Base-by-base conservation (phyloP, 75 land plant species). In the Selaginella tamariscina region DNA sequence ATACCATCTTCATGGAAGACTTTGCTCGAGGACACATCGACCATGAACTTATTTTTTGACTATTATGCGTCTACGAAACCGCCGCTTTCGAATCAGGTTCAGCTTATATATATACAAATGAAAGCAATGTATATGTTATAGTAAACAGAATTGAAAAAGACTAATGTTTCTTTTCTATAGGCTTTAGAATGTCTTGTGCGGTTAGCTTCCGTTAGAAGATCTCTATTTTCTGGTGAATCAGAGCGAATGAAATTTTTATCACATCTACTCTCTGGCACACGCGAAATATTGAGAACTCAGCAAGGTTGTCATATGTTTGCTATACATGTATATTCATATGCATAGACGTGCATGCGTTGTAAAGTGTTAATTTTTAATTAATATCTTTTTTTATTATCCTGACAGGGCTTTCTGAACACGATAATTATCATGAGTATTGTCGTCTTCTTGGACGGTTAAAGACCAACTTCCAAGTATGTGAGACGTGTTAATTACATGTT, bases 341-440 rank as follows among this genome's bases (percentile, higher is more conserved):
- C n/a, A 1, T 28, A 60, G 26, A 65, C 69, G 11, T 13, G 23
- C 2, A 22, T 28, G 68, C 24, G 20, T 66, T 69, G 9, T 66
- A 24, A 33, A n/a, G 68, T n/a, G 24, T 67, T 65, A 22, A 13
- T 1, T 30, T 20, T 9, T 65, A 27, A 56, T 55, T 69, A 22
- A 28, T 21, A 66, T 65, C 29, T 28, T 32, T 32, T 56, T 24
- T 22, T n/a, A 24, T 56, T 33, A 22, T n/a, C 56, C 24, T 68
- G 2, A 39, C 76, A 89, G 94, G 94, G 44, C 87, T 92, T 75
- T 83, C 78, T 68, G 93, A 92, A 60, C 97, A 92, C 77, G 94
- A 88, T 29, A 92, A 92, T 67, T 92, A 92, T 68, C 97, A 92
- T 72, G 97, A 88, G 69, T 92, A 79, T 57, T 92, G 97, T 70